Evolutionary conservation across 306 rosid genomes (phyloP).

Genomic region (Cicer arietinum): DNA sequence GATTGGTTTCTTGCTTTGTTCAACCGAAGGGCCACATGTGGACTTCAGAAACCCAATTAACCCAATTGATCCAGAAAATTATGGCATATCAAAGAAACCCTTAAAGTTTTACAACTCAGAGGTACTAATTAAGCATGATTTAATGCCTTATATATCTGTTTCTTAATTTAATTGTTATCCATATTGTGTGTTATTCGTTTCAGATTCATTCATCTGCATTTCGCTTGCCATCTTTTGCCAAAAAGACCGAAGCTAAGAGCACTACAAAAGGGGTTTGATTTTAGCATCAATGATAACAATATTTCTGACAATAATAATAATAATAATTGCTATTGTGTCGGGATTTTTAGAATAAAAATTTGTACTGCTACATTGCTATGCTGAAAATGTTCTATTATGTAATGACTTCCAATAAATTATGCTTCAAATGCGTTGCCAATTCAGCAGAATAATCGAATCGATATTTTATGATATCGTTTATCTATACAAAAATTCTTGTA

Average conservation of each 20-base stretch:
- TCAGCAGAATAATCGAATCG: background rate
- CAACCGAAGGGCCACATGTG: constrained; percentile 63
- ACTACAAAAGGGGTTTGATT: constrained; percentile 8
- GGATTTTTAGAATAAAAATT: background rate
- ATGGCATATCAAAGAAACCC: constrained; percentile 59
- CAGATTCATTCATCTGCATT: constrained; percentile 73
- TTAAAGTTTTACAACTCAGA: constrained; percentile 72
- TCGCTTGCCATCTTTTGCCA: constrained; percentile 78
- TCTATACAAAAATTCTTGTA: background rate
- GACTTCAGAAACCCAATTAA: constrained; percentile 68
- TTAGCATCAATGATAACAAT: too few relatives aligned
- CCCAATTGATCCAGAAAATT: constrained; percentile 48
- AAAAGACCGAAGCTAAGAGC: constrained; percentile 44
- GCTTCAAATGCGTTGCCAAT: background rate
- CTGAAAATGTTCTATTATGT: constrained; percentile 2
- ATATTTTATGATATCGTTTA: background rate
- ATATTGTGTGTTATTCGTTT: constrained; percentile 15
- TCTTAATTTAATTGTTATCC: background rate
- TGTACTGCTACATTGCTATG: constrained; percentile 29
- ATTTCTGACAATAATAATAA: constrained; percentile 2
- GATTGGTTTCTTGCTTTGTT: constrained; percentile 81
- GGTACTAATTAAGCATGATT: constrained; percentile 39
- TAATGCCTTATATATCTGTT: background rate
- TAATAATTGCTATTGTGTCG: constrained; percentile 39
- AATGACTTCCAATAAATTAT: constrained; percentile 25